Conservation (phyloP, 345 rosid species). For the Ricinus communis region DNA sequence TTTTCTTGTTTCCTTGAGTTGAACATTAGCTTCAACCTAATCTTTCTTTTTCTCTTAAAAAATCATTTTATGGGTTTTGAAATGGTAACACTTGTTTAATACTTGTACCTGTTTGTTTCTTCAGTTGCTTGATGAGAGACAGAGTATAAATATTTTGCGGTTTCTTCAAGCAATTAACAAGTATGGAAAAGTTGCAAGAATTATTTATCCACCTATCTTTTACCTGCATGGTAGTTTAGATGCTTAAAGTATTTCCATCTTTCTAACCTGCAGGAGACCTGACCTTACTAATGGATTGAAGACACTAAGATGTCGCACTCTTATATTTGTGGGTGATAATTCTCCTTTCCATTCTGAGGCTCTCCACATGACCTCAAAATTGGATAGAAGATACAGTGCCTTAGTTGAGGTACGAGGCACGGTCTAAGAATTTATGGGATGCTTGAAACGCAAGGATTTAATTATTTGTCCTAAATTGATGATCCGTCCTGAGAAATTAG, state of each 20-base stretch:
- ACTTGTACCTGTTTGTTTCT: background rate
- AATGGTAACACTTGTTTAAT: background rate
- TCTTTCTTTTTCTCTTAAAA: background rate
- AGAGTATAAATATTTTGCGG: constrained; percentile 24
- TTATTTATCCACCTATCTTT: background rate
- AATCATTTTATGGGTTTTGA: background rate
- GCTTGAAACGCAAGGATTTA: background rate
- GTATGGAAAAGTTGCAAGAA: constrained; percentile 6
- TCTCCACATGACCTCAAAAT: constrained; percentile 72
- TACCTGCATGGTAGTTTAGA: background rate
- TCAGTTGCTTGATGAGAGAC: constrained; percentile 37
- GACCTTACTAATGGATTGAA: constrained; percentile 80
- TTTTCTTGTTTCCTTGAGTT: background rate
- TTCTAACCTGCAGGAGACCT: constrained; percentile 60
- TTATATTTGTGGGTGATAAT: constrained; percentile 84
- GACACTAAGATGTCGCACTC: constrained; percentile 68
- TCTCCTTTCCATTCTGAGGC: constrained; percentile 90
- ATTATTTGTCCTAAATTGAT: no score
- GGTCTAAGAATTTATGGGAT: background rate
- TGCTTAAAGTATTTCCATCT: background rate
- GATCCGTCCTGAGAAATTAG: no score
- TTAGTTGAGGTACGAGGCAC: constrained; percentile 68
- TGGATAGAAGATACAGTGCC: constrained; percentile 78
- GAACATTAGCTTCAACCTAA: background rate
- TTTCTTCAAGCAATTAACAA: constrained; percentile 29